Evolutionary conservation across 306 rosid species (phyloP), one percentile per base, ranked within the genome.

Genomic region (Leucaena leucocephala): DNA sequence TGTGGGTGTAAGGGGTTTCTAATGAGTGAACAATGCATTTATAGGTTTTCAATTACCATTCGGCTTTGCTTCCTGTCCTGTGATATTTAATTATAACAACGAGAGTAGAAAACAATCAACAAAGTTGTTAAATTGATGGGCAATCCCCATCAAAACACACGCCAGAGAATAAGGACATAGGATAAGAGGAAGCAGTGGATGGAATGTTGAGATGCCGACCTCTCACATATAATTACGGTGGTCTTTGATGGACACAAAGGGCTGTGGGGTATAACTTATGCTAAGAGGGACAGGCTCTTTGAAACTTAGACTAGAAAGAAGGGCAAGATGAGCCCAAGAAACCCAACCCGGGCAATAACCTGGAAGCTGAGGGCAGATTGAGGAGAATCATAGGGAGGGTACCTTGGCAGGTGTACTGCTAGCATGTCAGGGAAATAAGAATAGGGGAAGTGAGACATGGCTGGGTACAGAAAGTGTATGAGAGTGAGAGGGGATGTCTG

Each of bases 21-120:
- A 6, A 19, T 55, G 62, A 55, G 62, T 19, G 13, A 55, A 19
- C 33, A n/a, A 55, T 55, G 33, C 62, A 55, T 21, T 55, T 19
- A 13, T 55, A 55, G 3, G 62, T 55, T 55, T 55, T 8, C 62
- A 55, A 21, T 55, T 55, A 55, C 12, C 62, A 55, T 82, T 80
- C 75, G 21, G 12, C 39, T 75, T 80, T 78, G 76, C 74, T 43
- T 64, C 68, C 50, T 65, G 49, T 71, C 74, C 17, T 16, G 79
- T 57, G 48, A 48, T 27, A 33, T 73, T 83, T 69, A 57, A 59
- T 54, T 52, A 67, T 45, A 78, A 22, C 21, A 48, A 80, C 64
- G 67, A 77, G 73, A 3, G 13, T 50, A 14, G 19, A 62, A 83
- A 75, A 70, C 72, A 38, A 46, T 71, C 54, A 33, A 44, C 1